These are phyloP conservation scores for Fabrea salina DNA, from an alignment of 169 alveolate genomes.

Conservation along the genomic window DNA sequence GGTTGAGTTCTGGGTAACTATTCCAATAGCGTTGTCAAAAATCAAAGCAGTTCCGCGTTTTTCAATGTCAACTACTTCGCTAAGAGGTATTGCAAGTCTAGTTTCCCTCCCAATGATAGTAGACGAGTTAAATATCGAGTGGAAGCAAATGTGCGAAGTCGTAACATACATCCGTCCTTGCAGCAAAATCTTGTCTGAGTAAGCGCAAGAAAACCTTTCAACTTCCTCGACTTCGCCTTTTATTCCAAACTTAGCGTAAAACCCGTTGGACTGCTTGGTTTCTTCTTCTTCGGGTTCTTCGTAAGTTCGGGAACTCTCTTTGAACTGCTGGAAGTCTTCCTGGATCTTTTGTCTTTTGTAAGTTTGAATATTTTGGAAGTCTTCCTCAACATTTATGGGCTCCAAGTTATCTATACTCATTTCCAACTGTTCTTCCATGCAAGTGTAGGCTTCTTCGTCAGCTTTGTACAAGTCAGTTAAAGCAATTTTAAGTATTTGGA, in stretches of 20 bases:
- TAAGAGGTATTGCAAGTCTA: slow-evolving; percentile 41
- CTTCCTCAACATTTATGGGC: background rate
- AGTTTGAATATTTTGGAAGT: background rate
- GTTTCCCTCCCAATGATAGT: slow-evolving; percentile 68
- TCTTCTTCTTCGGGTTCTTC: background rate
- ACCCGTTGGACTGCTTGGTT: background rate
- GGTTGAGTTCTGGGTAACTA: slow-evolving; percentile 40
- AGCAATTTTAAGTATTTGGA: slow-evolving; percentile 5
- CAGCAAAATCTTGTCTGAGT: slow-evolving; percentile 37
- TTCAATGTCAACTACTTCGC: slow-evolving; percentile 43
- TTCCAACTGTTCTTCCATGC: background rate
- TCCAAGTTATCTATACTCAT: background rate
- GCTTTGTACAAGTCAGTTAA: background rate
- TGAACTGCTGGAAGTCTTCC: background rate
- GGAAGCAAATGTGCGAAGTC: slow-evolving; percentile 48
- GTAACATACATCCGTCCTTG: slow-evolving; percentile 70
- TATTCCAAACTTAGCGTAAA: background rate
- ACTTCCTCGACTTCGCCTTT: background rate
- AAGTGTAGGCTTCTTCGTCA: background rate
- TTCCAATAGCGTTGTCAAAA: slow-evolving; percentile 55
- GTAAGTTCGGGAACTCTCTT: background rate
- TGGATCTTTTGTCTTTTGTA: slow-evolving; percentile 3
- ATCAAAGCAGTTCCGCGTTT: slow-evolving; percentile 53
- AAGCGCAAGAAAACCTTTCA: slow-evolving; percentile 23
- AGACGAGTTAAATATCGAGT: slow-evolving; percentile 58